Evolutionary conservation across 257 asterid genomes (phyloP).

Genomic region (Craterostigma plantagineum): DNA sequence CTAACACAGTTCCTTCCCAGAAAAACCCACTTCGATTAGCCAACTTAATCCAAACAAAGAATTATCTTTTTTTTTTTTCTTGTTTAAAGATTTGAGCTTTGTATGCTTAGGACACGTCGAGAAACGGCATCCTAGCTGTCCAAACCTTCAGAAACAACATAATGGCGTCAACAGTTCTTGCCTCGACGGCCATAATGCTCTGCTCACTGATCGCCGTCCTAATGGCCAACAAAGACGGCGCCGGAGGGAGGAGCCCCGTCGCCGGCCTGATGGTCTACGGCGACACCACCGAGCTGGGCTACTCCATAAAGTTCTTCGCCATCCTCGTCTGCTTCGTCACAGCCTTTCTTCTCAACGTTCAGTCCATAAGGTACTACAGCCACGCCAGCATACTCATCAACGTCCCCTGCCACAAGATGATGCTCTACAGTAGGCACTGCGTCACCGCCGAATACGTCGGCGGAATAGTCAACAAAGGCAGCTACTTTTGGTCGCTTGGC

Average conservation of each 20-base stretch:
- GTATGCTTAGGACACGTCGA: conserved; percentile 29
- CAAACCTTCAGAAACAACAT: conserved; percentile 79
- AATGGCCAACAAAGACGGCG: conserved; percentile 33
- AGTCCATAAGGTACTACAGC: conserved; percentile 78
- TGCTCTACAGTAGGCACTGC: conserved; percentile 1
- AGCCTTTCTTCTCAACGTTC: conserved; percentile 67
- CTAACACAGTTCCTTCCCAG: no score
- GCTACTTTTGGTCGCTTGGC: conserved; percentile 94
- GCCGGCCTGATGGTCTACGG: conserved; percentile 20
- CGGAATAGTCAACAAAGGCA: conserved; percentile 42
- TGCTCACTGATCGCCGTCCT: conserved; percentile 64
- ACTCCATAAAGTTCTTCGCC: conserved; percentile 47
- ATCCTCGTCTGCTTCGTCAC: conserved; percentile 56
- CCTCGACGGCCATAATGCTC: conserved; percentile 70
- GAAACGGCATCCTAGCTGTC: conserved; percentile 66
- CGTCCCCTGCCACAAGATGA: conserved; percentile 27
- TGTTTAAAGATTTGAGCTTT: no score
- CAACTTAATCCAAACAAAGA: no score
- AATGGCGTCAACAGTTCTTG: conserved; percentile 86
- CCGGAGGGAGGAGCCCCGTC: no score
- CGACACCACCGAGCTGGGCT: conserved; percentile 20
- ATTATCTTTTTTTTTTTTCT: no score
- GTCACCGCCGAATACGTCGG: conserved; percentile 54
- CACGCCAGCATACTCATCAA: conserved; percentile 84
- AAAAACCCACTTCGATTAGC: no score